Evolutionary conservation across 441 rosid genomes (phyloP), one percentile per base, ranked within the genome.

Genomic region (Jatropha multifida): DNA sequence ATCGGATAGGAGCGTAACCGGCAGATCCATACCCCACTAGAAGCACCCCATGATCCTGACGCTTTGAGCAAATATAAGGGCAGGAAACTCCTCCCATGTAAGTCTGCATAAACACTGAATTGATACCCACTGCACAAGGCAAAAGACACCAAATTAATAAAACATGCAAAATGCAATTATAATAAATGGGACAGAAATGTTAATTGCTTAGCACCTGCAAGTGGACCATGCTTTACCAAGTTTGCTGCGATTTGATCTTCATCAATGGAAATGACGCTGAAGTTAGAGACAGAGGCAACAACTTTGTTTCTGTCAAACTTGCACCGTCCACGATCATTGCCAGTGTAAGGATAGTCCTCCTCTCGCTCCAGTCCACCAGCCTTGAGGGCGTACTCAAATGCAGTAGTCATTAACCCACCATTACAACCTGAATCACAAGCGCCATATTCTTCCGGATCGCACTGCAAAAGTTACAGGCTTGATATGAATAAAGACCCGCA

Each of bases 161-260:
- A 1, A 44, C 10, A 44, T 42, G 9, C 46, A 3, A 42, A 42
- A 42, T 44, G 48, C 48, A 44, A 44, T 7, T 44, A 44, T 6
- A 44, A 44, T 44, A 6, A 6, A 44, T 32, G 32, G 2, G 32
- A 44, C 10, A 44, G 48, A 6, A 44, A 44, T 44, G 48, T 44
- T 44, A 44, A 5, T 44, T 44, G 9, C 9, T 44, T 44, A 58
- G 70, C 81, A 91, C 96, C 89, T 68, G 97, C 88, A 76, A 91
- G 92, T 46, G 99, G 99, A 42, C 99, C 99, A 54, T 88, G 84
- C 76, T 86, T 86, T 71, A 94, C 97, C 38, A 94, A 87, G 79
- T 94, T 94, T 4, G 99, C 99, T 44, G 98, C 94, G 26, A 93
- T 92, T 83, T 93, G 96, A 63, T 90, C 95, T 81, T 93, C 99